phyloP scores from a whole-genome alignment of 495 filamentous ascomycete genomes.

The Penicillium bovifimosum region DNA sequence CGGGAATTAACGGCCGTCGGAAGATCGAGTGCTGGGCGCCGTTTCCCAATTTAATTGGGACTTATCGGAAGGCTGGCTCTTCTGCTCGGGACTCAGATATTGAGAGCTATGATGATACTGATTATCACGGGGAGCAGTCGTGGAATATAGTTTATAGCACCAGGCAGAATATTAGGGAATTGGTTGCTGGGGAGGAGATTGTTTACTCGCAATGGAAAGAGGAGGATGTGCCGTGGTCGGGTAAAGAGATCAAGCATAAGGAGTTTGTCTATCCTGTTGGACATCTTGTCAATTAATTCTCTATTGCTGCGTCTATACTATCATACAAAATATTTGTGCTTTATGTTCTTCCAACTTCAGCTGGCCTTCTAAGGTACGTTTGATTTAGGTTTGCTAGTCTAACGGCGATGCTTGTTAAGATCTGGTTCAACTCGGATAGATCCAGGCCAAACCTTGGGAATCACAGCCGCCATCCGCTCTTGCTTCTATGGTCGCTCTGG shows the following conservation, averaged over 20 bases:
- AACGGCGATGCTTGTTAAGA: too few relatives aligned
- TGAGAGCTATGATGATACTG: slow-evolving; percentile 3
- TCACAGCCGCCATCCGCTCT: too few relatives aligned
- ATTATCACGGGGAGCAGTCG: slow-evolving; percentile 16
- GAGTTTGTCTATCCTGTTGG: slow-evolving; percentile 25
- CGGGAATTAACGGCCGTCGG: slow-evolving; percentile 11
- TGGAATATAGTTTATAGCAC: slow-evolving; percentile 29
- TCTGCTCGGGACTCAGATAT: slow-evolving; percentile 25
- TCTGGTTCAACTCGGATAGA: too few relatives aligned
- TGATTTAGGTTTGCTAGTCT: too few relatives aligned
- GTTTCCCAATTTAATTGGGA: slow-evolving; percentile 27
- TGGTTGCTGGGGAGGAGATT: slow-evolving; percentile 19
- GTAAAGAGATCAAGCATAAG: slow-evolving; percentile 12
- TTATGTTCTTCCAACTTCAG: too few relatives aligned
- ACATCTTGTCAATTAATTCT: slow-evolving; percentile 13
- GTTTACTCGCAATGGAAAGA: slow-evolving; percentile 22
- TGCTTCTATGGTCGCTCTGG: too few relatives aligned
- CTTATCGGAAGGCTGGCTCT: slow-evolving; percentile 17
- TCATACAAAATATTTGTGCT: too few relatives aligned
- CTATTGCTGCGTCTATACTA: background rate
- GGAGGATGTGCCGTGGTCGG: slow-evolving; percentile 20
- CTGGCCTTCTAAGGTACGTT: too few relatives aligned
- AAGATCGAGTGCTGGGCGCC: slow-evolving; percentile 27
- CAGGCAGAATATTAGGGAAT: slow-evolving; percentile 21
- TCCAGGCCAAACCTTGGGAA: too few relatives aligned